phyloP scores from a whole-genome alignment of 1,284 basidiomycete species.

The Uromyces viciae-fabae region DNA sequence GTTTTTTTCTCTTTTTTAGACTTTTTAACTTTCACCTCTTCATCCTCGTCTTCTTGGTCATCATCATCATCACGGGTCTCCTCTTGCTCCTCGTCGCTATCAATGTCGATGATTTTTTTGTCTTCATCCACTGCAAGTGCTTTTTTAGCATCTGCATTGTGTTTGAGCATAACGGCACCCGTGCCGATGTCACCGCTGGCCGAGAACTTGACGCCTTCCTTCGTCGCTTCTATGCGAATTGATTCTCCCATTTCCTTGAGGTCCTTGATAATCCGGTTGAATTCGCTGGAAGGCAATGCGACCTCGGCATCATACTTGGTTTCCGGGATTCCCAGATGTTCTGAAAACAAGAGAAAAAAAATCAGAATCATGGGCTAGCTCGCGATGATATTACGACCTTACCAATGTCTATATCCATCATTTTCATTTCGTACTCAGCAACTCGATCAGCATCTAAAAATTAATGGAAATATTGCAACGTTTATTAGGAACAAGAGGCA shows the following conservation, averaged over 20 bases:
- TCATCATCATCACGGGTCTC: slow-evolving; percentile 46
- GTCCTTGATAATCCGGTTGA: slow-evolving; percentile 87
- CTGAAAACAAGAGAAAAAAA: slow-evolving; percentile 58
- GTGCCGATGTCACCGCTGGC: slow-evolving; percentile 92
- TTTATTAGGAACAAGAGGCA: slow-evolving; percentile 23
- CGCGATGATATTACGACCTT: not conserved
- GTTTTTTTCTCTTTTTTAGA: slow-evolving; percentile 1
- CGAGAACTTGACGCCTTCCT: slow-evolving; percentile 92
- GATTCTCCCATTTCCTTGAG: slow-evolving; percentile 87
- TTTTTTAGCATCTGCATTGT: slow-evolving; percentile 55
- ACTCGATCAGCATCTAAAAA: slow-evolving; percentile 79
- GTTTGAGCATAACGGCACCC: slow-evolving; percentile 80
- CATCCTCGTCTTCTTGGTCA: slow-evolving; percentile 55
- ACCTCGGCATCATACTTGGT: slow-evolving; percentile 95
- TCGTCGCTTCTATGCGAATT: slow-evolving; percentile 90
- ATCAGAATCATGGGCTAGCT: not conserved
- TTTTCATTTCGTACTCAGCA: slow-evolving; percentile 97
- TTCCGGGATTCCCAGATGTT: slow-evolving; percentile 94
- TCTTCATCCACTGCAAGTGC: slow-evolving; percentile 47
- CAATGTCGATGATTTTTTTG: slow-evolving; percentile 48
- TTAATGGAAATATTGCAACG: not conserved
- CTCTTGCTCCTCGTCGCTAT: slow-evolving; percentile 56
- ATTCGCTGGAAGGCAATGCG: slow-evolving; percentile 80
- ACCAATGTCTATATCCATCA: slow-evolving; percentile 87
- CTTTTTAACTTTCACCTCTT: too few relatives aligned